Base-by-base conservation (phyloP, 2,329 filamentous ascomycete genomes). In the Cytospora piceae region DNA sequence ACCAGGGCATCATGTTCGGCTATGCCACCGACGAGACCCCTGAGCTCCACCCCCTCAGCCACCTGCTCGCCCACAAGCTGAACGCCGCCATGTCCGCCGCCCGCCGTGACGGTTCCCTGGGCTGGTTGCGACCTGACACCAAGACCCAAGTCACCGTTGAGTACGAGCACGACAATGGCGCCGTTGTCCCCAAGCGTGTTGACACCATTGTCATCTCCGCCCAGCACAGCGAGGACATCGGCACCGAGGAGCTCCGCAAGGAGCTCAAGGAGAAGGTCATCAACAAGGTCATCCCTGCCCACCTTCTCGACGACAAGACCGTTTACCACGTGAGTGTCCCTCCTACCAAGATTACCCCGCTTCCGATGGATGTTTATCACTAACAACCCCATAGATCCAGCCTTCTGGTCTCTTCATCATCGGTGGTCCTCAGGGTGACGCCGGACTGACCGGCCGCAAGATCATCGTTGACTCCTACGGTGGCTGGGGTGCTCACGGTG, bases 1-100 rank as follows among this genome's bases (percentile, higher is more conserved):
- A 99, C 83, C 95, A 99, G 87, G 95, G 95, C 86, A 97, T 99
- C 87, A 99, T 99, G 95, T 99, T 99, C 82, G 95, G 95, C 76
- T 99, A 99, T 87, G 95, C 95, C 80, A 97, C 95, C 76, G 95
- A 99, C 77, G 95, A 99, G 88, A 98, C 95, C 75, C 94, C 94
- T 69, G 95, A 99, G 85, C 88, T 96, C 74, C 92, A 98, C 79
- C 95, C 95, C 72, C 86, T 99, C 76, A 98, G 94, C 75, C 87
- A 98, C 73, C 87, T 94, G 76, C 89, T 98, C 77, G 91, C 95
- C 76, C 95, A 99, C 89, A 93, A 94, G 87, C 92, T 99, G 74
- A 99, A 99, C 85, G 86, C 90, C 77, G 93, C 93, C 80, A 96
- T 99, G 94, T 91, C 89, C 71, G 86, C 89, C 74, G 93, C 94